Evolutionary conservation across 305 asterid species (phyloP).

Genomic region (Fraxinus paxiana): DNA sequence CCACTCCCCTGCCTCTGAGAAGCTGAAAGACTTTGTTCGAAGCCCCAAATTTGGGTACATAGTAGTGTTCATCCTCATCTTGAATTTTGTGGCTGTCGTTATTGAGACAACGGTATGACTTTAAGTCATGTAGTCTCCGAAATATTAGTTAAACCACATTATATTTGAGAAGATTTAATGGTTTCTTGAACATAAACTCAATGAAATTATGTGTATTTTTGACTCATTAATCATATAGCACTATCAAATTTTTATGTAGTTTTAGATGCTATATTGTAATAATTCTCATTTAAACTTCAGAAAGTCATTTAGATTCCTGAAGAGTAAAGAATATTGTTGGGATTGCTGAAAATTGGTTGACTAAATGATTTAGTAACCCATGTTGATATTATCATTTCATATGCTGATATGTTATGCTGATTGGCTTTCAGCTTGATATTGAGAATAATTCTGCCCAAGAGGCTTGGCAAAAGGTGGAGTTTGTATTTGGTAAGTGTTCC

Average conservation of each 20-base stretch:
- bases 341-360: slow-evolving; percentile 14
- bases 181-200: neutral
- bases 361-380: neutral
- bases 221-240: neutral
- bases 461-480: slow-evolving; percentile 82
- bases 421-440: slow-evolving; percentile 77
- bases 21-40: slow-evolving; percentile 59
- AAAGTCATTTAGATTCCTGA: neutral
- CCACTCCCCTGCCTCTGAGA: slow-evolving; percentile 60
- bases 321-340: neutral
- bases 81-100: slow-evolving; percentile 79
- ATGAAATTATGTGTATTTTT: neutral
- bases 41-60: slow-evolving; percentile 66
- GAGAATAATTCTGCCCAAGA: slow-evolving; percentile 65
- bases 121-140: slow-evolving; percentile 14
- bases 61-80: slow-evolving; percentile 53
- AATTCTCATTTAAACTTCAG: neutral
- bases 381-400: neutral
- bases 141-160: slow-evolving; percentile 12
- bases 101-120: slow-evolving; percentile 81
- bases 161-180: slow-evolving; percentile 8
- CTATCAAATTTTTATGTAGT: neutral
- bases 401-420: slow-evolving; percentile 22
- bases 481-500: slow-evolving; percentile 71
- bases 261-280: neutral